Percentiles rank a stretch among this genome's conserved stretches.
Conservation (phyloP, 2,329 filamentous ascomycete species). For the Pestalotiopsis fici region DNA sequence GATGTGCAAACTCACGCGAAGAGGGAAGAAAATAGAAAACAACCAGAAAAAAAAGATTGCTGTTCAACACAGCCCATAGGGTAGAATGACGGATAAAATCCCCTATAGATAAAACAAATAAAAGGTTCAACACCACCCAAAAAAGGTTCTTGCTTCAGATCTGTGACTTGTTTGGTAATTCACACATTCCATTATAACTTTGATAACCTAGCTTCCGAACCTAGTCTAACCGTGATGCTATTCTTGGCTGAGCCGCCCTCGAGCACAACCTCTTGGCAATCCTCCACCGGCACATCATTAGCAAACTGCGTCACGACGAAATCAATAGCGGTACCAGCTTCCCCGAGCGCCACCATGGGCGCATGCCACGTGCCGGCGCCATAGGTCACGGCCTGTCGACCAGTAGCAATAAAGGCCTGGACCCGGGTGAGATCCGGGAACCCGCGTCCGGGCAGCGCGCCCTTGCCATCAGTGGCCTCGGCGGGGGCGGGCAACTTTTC, state of each 20-base stretch:
- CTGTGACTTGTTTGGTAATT: background rate
- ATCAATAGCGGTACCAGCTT: conserved; percentile 60
- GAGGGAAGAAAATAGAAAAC: conserved; percentile 5
- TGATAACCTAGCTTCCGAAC: conserved; percentile 12
- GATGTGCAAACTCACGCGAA: background rate
- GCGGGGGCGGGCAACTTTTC: conserved; percentile 40
- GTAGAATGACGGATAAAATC: background rate
- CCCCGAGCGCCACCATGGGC: conserved; percentile 87
- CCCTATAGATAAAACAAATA: background rate
- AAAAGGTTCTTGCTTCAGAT: background rate
- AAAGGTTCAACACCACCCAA: background rate
- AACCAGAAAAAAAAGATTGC: background rate
- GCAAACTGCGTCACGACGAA: conserved; percentile 90
- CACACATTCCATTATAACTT: conserved; percentile 12
- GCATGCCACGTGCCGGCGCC: conserved; percentile 92
- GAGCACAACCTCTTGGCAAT: conserved; percentile 76
- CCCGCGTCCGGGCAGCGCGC: conserved; percentile 55
- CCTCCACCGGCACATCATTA: conserved; percentile 79
- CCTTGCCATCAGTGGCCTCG: conserved; percentile 14
- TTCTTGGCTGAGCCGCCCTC: conserved; percentile 32
- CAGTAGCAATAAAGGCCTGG: conserved; percentile 76
- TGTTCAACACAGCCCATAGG: background rate
- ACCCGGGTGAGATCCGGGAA: conserved; percentile 73
- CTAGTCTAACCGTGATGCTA: conserved; percentile 24
- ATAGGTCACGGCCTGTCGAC: conserved; percentile 86